Evolutionary conservation across 1,284 basidiomycete genomes (phyloP).

Genomic region (Tilletiaria anomala): DNA sequence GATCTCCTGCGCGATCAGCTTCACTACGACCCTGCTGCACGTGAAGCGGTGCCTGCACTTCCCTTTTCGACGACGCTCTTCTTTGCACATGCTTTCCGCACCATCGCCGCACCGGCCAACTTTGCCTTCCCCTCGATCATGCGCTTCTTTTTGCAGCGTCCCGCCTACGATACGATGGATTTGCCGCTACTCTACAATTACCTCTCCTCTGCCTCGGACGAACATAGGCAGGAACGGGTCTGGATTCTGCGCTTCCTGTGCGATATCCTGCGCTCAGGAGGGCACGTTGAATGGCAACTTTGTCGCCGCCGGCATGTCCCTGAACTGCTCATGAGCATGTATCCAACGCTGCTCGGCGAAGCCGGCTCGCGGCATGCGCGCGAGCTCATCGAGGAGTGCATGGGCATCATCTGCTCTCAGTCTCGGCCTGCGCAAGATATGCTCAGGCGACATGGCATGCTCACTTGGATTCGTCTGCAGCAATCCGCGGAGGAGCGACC

Average conservation of each 20-base stretch:
- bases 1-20: constrained; percentile 14
- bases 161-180: constrained; percentile 57
- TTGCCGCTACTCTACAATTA: constrained; percentile 72
- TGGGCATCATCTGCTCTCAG: not conserved
- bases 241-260: constrained; percentile 77
- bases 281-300: constrained; percentile 61
- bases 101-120: constrained; percentile 61
- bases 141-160: constrained; percentile 68
- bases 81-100: constrained; percentile 61
- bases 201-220: constrained; percentile 59
- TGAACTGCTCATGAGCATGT: constrained; percentile 68
- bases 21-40: constrained; percentile 33
- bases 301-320: constrained; percentile 69
- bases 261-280: constrained; percentile 56
- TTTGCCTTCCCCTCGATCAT: constrained; percentile 66
- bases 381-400: not conserved
- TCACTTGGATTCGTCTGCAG: too few species aligned
- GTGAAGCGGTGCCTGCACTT: too few species aligned
- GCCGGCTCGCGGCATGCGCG: not conserved
- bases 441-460: too few species aligned
- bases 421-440: too few species aligned
- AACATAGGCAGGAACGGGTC: constrained; percentile 59
- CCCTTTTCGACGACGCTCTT: constrained; percentile 67
- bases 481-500: too few species aligned
- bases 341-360: too few species aligned